Conservation (phyloP, 1,284 basidiomycete genomes). For the Sporisorium reilianum region DNA sequence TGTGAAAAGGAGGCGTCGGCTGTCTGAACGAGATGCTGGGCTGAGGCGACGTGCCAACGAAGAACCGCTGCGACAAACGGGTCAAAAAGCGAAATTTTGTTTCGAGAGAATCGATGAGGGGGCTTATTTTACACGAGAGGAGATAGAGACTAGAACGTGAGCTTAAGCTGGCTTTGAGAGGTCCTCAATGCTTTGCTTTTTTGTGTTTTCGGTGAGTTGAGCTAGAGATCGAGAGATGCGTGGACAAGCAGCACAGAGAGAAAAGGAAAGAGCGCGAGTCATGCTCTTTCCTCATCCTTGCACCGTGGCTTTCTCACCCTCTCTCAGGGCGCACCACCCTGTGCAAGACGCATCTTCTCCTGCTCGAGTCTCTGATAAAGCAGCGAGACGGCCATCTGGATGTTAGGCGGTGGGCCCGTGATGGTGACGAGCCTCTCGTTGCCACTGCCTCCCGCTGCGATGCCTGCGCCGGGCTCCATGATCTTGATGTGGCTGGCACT, state of each 20-base stretch:
- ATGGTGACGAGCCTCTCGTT: slow-evolving; percentile 71
- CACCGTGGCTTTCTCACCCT: background rate
- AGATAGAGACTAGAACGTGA: background rate
- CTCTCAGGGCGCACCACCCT: slow-evolving; percentile 34
- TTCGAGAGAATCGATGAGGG: background rate
- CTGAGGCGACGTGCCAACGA: background rate
- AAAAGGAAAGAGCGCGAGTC: background rate
- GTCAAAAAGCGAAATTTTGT: background rate
- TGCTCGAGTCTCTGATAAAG: slow-evolving; percentile 78
- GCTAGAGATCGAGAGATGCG: background rate
- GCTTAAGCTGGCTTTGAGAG: background rate
- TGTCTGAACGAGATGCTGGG: no score
- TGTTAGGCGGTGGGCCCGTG: slow-evolving; percentile 85
- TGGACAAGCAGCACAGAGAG: background rate
- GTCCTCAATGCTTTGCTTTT: background rate
- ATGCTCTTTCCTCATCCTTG: background rate
- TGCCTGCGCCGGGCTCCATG: slow-evolving; percentile 81
- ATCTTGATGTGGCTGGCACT: slow-evolving; percentile 96
- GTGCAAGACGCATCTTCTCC: slow-evolving; percentile 65
- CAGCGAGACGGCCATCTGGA: slow-evolving; percentile 94
- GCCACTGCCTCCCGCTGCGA: slow-evolving; percentile 69
- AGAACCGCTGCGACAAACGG: background rate
- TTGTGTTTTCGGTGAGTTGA: no score
- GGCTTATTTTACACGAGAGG: slow-evolving; percentile 12
- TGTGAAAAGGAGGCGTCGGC: no score